Evolutionary conservation across 495 filamentous ascomycete species (phyloP), one percentile per base, ranked within the genome.

Genomic region (Clohesyomyces aquaticus): DNA sequence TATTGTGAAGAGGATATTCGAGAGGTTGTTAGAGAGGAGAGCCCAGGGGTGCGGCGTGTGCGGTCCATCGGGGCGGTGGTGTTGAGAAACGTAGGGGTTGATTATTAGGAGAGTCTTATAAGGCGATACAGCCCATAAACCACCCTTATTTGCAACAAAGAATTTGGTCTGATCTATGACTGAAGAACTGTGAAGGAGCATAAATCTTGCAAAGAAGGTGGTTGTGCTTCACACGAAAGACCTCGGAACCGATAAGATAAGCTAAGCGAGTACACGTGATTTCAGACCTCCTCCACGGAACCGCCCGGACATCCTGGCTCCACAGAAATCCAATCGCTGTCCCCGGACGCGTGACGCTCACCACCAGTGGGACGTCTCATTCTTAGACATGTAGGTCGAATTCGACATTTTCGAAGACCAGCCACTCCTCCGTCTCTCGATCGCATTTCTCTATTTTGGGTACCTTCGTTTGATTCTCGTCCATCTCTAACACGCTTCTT

Each of bases 11-110:
- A 88, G 26, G 90, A 85, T 65, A 95, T 85, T 41, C 83, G 86
- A 55, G 86, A 88, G 67, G 93, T 89, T 68, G 90, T 87, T 71
- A 98, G 94, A 75, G 95, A 91, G 25, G 89, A 90, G 52, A 98
- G 88, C 68, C 94, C 94, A 63, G 96, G 91, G 61, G 90, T 90
- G 38, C 76, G 75, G 52, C 75, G 73, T 45, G 62, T 55, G 16
- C 74, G 70, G 23, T 73, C 55, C 75, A 75, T 77, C 0, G 43
- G 22, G 42, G 18, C 9, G 21, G 43, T 1, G 16, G 48, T 10
- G 28, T 25, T 35, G 57, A 43, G 28, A 29, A 11, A 41, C 2
- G 43, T 14, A 16, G 48, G 38, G 4, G 42, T 22, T 16, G 61
- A 48, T 22, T 16, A 11, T 23, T n/a, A 9, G 45, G 27, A 10